Conservation (phyloP, 352 stramenopile species). For the Poterioochromonas sp. region DNA sequence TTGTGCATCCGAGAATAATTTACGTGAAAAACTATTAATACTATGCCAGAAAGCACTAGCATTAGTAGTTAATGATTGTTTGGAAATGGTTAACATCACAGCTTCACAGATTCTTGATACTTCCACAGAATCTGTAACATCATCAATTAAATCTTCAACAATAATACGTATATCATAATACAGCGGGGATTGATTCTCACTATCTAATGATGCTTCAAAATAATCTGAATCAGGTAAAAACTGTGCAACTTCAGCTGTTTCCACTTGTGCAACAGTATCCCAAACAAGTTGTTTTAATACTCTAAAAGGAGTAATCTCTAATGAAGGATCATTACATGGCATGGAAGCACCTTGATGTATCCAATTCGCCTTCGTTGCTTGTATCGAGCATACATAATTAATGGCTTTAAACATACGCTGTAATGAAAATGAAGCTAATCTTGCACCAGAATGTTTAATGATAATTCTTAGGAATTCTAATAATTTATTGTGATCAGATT, state of each 20-base stretch:
- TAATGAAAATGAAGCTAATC: background rate
- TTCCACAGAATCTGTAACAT: constrained; percentile 25
- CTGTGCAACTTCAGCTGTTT: background rate
- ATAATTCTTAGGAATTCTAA: constrained; percentile 2
- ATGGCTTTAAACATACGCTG: constrained; percentile 3
- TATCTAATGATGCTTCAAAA: background rate
- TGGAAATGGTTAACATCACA: background rate
- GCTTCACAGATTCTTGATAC: constrained; percentile 9
- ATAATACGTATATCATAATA: constrained; percentile 1
- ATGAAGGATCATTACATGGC: background rate
- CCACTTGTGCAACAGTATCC: constrained; percentile 3
- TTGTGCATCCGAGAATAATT: background rate
- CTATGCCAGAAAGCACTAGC: background rate
- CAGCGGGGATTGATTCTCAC: background rate
- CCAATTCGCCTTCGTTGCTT: constrained; percentile 5
- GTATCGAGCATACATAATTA: background rate
- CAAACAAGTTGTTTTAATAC: constrained; percentile 7
- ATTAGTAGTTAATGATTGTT: background rate
- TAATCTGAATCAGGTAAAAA: background rate
- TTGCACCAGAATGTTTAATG: constrained; percentile 3
- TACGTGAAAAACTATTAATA: background rate
- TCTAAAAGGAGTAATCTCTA: background rate
- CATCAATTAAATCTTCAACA: constrained; percentile 27
- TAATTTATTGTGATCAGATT: background rate
- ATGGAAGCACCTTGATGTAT: background rate